Percentiles rank a stretch among this genome's conserved stretches.
Evolutionary conservation across 352 stramenopile species (phyloP).

Genomic region (Peronospora belbahrii): DNA sequence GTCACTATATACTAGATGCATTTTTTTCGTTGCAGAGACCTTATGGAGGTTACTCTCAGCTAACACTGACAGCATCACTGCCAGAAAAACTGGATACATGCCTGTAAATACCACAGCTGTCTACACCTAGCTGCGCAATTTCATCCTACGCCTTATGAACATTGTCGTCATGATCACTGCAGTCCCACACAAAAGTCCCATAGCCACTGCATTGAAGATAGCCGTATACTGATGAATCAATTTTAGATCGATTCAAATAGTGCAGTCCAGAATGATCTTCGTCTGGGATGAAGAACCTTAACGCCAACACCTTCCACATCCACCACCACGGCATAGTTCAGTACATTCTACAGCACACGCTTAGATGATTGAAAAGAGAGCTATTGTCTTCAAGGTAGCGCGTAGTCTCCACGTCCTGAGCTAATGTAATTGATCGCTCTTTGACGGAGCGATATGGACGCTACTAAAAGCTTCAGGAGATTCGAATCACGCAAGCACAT

Average conservation of each 20-base stretch:
- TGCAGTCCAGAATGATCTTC: constrained; percentile 85
- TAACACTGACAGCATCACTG: constrained; percentile 60
- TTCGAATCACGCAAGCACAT: constrained; percentile 71
- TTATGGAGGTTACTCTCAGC: constrained; percentile 74
- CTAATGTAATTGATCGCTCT: constrained; percentile 28
- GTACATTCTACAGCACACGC: constrained; percentile 74
- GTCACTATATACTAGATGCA: constrained; percentile 76
- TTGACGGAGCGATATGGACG: constrained; percentile 44
- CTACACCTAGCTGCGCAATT: constrained; percentile 3
- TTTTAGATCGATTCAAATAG: constrained; percentile 74
- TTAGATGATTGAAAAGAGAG: constrained; percentile 71
- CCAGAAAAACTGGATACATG: constrained; percentile 66
- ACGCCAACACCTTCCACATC: constrained; percentile 75
- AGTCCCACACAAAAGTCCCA: constrained; percentile 57
- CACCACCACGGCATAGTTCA: constrained; percentile 73
- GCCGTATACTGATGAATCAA: constrained; percentile 58
- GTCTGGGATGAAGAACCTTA: constrained; percentile 85
- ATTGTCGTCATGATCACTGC: constrained; percentile 70
- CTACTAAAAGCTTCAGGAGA: constrained; percentile 60
- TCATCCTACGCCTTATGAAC: constrained; percentile 9
- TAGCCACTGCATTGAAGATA: constrained; percentile 61
- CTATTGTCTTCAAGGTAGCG: constrained; percentile 52
- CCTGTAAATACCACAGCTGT: constrained; percentile 55
- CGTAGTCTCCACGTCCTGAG: constrained; percentile 61
- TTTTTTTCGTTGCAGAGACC: constrained; percentile 56